Evolutionary conservation across 2,329 filamentous ascomycete genomes (phyloP).

Genomic region (Trichoderma brevicompactum): DNA sequence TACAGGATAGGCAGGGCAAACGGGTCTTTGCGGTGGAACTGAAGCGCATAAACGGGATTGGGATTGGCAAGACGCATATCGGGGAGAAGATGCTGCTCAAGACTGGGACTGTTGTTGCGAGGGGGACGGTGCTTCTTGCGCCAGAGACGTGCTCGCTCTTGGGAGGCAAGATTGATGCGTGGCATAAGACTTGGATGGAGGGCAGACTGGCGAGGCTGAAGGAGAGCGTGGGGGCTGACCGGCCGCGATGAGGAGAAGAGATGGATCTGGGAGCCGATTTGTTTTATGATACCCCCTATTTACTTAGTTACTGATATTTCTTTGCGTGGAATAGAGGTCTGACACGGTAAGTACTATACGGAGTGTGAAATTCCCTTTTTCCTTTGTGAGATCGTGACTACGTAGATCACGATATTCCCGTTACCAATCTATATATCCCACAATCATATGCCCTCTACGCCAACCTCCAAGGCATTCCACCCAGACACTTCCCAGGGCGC

Average conservation of each 20-base stretch:
- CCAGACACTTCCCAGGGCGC: constrained; percentile 76
- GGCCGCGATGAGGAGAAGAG: constrained; percentile 21
- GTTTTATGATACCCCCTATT: constrained; percentile 26
- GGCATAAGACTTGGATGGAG: constrained; percentile 78
- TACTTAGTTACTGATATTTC: not conserved
- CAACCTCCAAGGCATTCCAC: constrained; percentile 62
- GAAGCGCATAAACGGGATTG: constrained; percentile 65
- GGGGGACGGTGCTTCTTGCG: constrained; percentile 80
- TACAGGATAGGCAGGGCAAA: constrained; percentile 78
- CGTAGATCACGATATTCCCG: not conserved
- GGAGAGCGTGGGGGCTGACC: constrained; percentile 55
- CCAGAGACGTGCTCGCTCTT: constrained; percentile 69
- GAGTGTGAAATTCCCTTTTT: not conserved
- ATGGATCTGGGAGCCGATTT: constrained; percentile 10
- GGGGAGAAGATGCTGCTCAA: constrained; percentile 81
- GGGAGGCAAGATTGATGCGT: constrained; percentile 83
- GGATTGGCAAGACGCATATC: constrained; percentile 67
- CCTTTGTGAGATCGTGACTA: not conserved
- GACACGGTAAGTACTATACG: constrained; percentile 2
- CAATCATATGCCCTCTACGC: constrained; percentile 36
- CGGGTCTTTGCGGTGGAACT: constrained; percentile 76
- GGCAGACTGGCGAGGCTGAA: constrained; percentile 71
- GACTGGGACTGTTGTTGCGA: constrained; percentile 66
- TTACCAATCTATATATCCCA: not conserved
- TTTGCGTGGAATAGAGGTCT: not conserved